Conservation (phyloP, 805 yeast genomes). For the Brettanomyces naardenensis region DNA sequence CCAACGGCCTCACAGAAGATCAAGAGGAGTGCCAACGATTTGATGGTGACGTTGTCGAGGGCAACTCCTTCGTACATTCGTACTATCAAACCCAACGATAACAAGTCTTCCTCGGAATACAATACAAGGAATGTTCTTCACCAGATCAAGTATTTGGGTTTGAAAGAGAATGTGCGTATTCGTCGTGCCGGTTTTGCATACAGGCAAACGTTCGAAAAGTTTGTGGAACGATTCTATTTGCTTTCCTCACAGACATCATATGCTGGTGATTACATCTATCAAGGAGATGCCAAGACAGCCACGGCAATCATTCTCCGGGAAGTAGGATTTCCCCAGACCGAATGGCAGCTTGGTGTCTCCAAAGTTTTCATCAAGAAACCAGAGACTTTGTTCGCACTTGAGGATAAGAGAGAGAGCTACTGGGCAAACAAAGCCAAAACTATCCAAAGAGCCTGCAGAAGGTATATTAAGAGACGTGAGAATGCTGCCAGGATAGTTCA, state of each 20-base stretch:
- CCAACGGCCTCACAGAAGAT: conserved; percentile 97
- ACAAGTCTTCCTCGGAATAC: conserved; percentile 83
- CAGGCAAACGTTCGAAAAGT: conserved; percentile 92
- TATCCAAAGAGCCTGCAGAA: conserved; percentile 95
- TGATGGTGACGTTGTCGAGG: conserved; percentile 81
- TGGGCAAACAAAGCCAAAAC: conserved; percentile 99
- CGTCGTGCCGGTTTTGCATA: conserved; percentile 99
- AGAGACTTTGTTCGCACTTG: conserved; percentile 90
- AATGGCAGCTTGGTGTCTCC: conserved; percentile 86
- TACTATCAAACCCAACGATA: conserved; percentile 95
- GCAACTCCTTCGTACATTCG: conserved; percentile 96
- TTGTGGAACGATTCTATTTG: conserved; percentile 88
- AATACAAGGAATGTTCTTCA: conserved; percentile 86
- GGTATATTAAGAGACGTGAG: conserved; percentile 68
- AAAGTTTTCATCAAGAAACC: conserved; percentile 95
- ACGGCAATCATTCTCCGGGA: conserved; percentile 41
- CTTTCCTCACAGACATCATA: conserved; percentile 86
- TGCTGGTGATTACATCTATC: conserved; percentile 67
- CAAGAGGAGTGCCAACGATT: conserved; percentile 80
- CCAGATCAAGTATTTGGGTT: conserved; percentile 90
- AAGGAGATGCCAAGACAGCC: conserved; percentile 46
- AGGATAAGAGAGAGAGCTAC: conserved; percentile 91
- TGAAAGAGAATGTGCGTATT: conserved; percentile 93
- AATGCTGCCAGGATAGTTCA: conserved; percentile 83
- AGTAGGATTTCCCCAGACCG: conserved; percentile 64